These are phyloP conservation scores for Cercospora sp. DNA, from an alignment of 2,329 filamentous ascomycete genomes.

Conservation along the genomic window DNA sequence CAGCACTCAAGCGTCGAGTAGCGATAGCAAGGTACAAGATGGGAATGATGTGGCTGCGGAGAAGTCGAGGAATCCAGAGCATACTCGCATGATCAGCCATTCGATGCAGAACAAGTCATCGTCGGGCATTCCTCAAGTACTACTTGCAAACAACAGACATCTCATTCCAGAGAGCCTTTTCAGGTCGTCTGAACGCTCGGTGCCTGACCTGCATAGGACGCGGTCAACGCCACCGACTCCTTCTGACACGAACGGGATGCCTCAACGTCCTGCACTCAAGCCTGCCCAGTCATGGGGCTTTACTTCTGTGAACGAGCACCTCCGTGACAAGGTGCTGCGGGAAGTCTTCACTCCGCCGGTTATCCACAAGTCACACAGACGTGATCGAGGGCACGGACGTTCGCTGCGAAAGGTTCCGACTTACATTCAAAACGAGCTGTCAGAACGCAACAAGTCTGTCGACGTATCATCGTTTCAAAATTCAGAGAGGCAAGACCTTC, in stretches of 20 bases:
- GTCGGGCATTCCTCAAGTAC: slow-evolving; percentile 76
- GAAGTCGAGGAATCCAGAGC: slow-evolving; percentile 23
- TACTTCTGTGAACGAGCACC: slow-evolving; percentile 81
- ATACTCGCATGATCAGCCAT: slow-evolving; percentile 64
- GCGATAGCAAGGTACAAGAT: slow-evolving; percentile 10
- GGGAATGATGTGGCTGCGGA: slow-evolving; percentile 31
- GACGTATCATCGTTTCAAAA: slow-evolving; percentile 22
- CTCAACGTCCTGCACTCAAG: slow-evolving; percentile 46
- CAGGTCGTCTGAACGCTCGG: slow-evolving; percentile 50
- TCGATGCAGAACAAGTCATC: slow-evolving; percentile 63
- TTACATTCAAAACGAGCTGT: slow-evolving; percentile 35
- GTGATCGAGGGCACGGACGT: slow-evolving; percentile 65
- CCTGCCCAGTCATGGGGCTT: slow-evolving; percentile 73
- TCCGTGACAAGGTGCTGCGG: slow-evolving; percentile 88
- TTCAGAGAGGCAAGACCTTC: neutral
- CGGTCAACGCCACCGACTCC: slow-evolving; percentile 29
- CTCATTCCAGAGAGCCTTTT: slow-evolving; percentile 86
- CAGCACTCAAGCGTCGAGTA: slow-evolving; percentile 23
- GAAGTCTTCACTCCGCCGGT: slow-evolving; percentile 86
- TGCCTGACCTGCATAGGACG: slow-evolving; percentile 35
- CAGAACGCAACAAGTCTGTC: slow-evolving; percentile 33
- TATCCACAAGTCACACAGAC: slow-evolving; percentile 75
- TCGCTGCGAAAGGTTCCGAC: slow-evolving; percentile 45
- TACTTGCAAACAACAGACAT: slow-evolving; percentile 90
- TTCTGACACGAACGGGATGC: slow-evolving; percentile 17